Evolutionary conservation across 2,329 filamentous ascomycete species (phyloP).

Genomic region (Claviceps pazoutovae): DNA sequence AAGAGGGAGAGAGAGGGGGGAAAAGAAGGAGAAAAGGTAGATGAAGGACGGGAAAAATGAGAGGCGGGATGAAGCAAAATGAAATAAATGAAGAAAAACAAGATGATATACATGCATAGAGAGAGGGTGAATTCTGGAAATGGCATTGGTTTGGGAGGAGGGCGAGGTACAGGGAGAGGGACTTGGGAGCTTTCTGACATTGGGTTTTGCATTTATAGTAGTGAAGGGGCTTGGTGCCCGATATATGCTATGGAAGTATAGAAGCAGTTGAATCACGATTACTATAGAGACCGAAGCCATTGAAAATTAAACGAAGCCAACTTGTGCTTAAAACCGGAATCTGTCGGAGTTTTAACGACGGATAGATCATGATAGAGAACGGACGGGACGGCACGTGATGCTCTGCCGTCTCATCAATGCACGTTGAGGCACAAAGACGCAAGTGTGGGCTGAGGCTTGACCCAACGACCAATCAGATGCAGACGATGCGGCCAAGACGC

Average conservation of each 20-base stretch:
- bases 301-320: too few relatives aligned
- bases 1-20: neutral
- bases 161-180: too few relatives aligned
- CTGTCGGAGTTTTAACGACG: too few relatives aligned
- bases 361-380: too few relatives aligned
- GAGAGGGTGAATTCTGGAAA: conserved; percentile 5
- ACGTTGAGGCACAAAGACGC: neutral
- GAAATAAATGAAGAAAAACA: neutral
- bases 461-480: conserved; percentile 14
- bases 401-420: neutral
- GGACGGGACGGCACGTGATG: neutral
- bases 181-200: too few relatives aligned
- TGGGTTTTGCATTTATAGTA: too few relatives aligned
- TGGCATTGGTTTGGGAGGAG: neutral
- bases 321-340: too few relatives aligned
- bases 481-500: conserved; percentile 11
- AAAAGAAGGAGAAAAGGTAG: neutral
- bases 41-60: neutral
- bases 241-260: too few relatives aligned
- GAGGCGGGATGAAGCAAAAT: too few relatives aligned
- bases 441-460: conserved; percentile 2
- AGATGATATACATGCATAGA: neutral
- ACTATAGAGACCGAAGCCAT: too few relatives aligned
- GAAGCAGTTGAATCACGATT: too few relatives aligned
- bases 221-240: too few relatives aligned